Evolutionary conservation across 768 basidiomycete species (phyloP).

Genomic region (Pisolithus marmoratus): DNA sequence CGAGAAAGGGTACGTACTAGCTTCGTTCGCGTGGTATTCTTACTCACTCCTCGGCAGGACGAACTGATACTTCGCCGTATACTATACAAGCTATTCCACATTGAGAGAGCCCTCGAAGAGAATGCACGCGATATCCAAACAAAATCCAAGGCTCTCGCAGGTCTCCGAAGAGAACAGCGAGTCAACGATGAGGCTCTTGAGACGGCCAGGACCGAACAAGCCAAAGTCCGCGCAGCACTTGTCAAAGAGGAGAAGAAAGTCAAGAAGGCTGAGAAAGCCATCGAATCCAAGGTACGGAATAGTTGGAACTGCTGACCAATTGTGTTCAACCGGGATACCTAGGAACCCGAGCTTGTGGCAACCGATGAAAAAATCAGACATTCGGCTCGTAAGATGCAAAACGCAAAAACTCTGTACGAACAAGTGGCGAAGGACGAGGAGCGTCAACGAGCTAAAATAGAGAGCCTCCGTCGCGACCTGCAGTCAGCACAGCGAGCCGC

Average conservation of each 20-base stretch:
- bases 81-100: conserved; percentile 85
- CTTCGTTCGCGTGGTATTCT: neutral
- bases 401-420: conserved; percentile 57
- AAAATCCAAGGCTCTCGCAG: conserved; percentile 67
- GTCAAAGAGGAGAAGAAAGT: conserved; percentile 82
- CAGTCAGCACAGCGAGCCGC: conserved; percentile 61
- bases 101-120: conserved; percentile 74
- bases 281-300: conserved; percentile 69
- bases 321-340: neutral
- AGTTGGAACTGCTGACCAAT: neutral
- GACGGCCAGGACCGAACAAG: conserved; percentile 72
- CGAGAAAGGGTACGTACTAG: conserved; percentile 56
- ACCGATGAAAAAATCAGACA: conserved; percentile 88
- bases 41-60: conserved; percentile 46
- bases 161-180: conserved; percentile 63
- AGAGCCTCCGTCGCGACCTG: conserved; percentile 59
- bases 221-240: conserved; percentile 65
- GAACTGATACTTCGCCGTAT: conserved; percentile 75
- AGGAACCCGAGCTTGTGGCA: conserved; percentile 83
- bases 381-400: conserved; percentile 69
- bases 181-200: conserved; percentile 68
- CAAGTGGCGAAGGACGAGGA: conserved; percentile 58
- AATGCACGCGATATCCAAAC: conserved; percentile 65
- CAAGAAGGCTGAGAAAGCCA: conserved; percentile 84
- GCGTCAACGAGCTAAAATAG: conserved; percentile 47